Evolutionary conservation across 2,329 filamentous ascomycete genomes (phyloP).

Genomic region (Trichoderma polysporum): DNA sequence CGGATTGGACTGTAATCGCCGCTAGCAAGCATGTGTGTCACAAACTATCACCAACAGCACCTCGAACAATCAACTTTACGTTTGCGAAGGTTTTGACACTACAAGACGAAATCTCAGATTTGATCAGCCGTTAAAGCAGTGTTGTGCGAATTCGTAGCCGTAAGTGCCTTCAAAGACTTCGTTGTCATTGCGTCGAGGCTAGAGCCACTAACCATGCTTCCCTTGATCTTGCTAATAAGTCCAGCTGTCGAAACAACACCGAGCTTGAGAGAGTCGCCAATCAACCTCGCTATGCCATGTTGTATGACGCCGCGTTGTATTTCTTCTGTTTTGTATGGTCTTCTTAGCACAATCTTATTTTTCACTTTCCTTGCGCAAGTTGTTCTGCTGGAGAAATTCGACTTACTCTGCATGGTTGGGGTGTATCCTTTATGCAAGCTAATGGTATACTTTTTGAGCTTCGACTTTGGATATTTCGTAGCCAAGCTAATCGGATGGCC

Average conservation of each 20-base stretch:
- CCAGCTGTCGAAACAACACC: slow-evolving; percentile 19
- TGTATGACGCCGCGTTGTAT: slow-evolving; percentile 19
- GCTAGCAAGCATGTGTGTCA: not conserved
- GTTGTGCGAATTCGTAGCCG: not conserved
- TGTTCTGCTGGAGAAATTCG: not conserved
- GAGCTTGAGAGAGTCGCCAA: slow-evolving; percentile 17
- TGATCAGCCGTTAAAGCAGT: not conserved
- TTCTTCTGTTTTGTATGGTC: not conserved
- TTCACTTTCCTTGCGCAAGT: not conserved
- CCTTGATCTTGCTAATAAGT: slow-evolving; percentile 15
- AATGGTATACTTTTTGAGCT: slow-evolving; percentile 8
- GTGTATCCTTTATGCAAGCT: slow-evolving; percentile 11
- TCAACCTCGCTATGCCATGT: slow-evolving; percentile 11
- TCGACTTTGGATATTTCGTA: not conserved
- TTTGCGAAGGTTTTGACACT: not conserved
- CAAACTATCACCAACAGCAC: not conserved
- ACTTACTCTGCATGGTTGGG: slow-evolving; percentile 20
- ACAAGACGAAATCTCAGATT: not conserved
- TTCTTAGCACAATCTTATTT: not conserved
- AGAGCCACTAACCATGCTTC: slow-evolving; percentile 11
- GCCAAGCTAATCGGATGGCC: slow-evolving; percentile 17
- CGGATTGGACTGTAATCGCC: not conserved
- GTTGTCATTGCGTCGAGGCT: slow-evolving; percentile 5
- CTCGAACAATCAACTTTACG: not conserved
- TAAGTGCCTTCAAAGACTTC: slow-evolving; percentile 7